A percentile compares a stretch with the other conserved stretches of the same genome.
Conservation (phyloP, 169 alveolate genomes). For the Cyclospora cayetanensis region DNA sequence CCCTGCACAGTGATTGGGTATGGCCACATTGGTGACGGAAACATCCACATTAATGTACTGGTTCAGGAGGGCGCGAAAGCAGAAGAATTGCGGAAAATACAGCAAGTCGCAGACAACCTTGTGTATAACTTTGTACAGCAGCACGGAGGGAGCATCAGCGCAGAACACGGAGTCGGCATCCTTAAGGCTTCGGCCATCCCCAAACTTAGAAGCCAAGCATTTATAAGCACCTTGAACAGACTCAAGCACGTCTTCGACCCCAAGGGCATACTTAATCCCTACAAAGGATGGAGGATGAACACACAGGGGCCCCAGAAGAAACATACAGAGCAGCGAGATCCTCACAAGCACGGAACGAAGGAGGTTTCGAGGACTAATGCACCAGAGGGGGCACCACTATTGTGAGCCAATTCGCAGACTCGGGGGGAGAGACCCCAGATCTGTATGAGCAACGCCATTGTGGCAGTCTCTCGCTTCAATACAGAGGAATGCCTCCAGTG, state of each 20-base stretch:
- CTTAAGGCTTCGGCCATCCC: slow-evolving; percentile 17
- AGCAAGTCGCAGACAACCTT: slow-evolving; percentile 75
- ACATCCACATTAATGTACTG: slow-evolving; percentile 82
- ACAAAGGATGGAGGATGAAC: slow-evolving; percentile 70
- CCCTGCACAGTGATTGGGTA: slow-evolving; percentile 70
- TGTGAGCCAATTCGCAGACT: no score
- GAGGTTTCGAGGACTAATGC: no score
- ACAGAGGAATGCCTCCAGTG: no score
- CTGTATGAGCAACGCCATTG: no score
- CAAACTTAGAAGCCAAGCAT: not conserved
- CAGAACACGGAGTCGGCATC: slow-evolving; percentile 64
- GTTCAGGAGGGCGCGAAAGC: slow-evolving; percentile 26
- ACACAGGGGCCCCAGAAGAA: not conserved
- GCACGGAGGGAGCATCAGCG: not conserved
- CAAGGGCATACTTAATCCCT: slow-evolving; percentile 86
- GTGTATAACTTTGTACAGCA: not conserved
- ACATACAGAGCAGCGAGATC: not conserved
- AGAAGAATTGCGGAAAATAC: slow-evolving; percentile 56
- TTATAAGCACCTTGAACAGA: not conserved
- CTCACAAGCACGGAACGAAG: not conserved
- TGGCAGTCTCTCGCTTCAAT: no score
- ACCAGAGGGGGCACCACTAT: no score
- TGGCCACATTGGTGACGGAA: slow-evolving; percentile 91
- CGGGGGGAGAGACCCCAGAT: no score
- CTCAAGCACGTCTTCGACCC: slow-evolving; percentile 85